Evolutionary conservation across 306 rosid species (phyloP), one percentile per base, ranked within the genome.

Genomic region (Alnus glutinosa): DNA sequence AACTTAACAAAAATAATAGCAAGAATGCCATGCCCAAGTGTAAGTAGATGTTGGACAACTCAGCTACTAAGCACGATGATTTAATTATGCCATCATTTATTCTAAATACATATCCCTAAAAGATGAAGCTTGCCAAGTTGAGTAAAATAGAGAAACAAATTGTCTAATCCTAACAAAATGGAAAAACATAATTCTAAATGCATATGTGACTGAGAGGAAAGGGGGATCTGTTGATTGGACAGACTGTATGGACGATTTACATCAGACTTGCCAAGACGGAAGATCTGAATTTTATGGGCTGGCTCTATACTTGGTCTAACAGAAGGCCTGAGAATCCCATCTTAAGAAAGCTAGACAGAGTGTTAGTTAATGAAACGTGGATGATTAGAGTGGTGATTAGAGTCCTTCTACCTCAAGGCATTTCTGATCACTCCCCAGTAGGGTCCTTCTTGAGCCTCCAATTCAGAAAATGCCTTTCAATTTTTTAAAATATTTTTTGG

Each of bases 1-100:
- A 70, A 88, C 81, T 79, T 75, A 81, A 79, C 79, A 77, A 66
- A 77, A 67, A 72, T 16, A 76, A 83, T 51, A 75, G 23, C 62
- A 78, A 79, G 76, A 81, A 64, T 73, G 59, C 55, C 28, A 23
- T 23, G 28, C 28, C 28, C 28, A 23, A 23, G 28, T 23, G 28
- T 23, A 23, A 23, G 28, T 23, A 23, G 28, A 23, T 73, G 28
- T 71, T 74, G 61, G 62, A 32, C 1, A 46, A 68, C 7, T 0
- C 62, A 70, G 67, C 34, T 54, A 54, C 75, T 75, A 75, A 70
- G 58, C 32, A 19, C 2, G 3, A 57, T 2, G 32, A 57, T 19
- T n/a, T 14, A 12, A 54, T 1, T 1, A 19, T 57, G 7, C 63
- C 63, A 7, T 57, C 9, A 19, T 57, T 54, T 42, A 19, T 57